These are phyloP conservation scores for Fragaria iinumae DNA, from an alignment of 306 rosid genomes.

Conservation along the genomic window DNA sequence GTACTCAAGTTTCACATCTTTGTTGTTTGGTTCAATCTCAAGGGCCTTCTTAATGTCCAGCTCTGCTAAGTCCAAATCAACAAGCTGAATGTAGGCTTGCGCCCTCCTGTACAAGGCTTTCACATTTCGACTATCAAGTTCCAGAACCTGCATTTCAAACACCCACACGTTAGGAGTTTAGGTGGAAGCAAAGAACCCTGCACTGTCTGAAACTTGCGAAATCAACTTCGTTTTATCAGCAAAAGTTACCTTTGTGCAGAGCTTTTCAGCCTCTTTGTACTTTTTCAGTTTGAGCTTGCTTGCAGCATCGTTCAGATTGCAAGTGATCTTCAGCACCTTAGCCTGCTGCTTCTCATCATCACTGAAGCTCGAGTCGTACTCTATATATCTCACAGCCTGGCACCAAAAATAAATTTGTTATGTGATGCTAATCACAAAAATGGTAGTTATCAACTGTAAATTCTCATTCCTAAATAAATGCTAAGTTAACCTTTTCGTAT, in stretches of 20 bases:
- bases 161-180: background rate
- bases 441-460: too few species aligned
- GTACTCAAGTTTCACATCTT: constrained; percentile 38
- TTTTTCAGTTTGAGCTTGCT: constrained; percentile 43
- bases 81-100: constrained; percentile 42
- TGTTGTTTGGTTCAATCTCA: constrained; percentile 43
- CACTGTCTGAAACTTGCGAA: too few species aligned
- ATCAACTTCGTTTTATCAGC: background rate
- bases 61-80: constrained; percentile 46
- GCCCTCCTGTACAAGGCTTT: constrained; percentile 48
- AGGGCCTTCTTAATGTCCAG: constrained; percentile 44
- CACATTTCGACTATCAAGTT: constrained; percentile 38
- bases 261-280: constrained; percentile 39
- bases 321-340: constrained; percentile 27
- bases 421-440: background rate
- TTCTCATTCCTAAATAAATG: too few species aligned
- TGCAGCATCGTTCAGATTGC: constrained; percentile 46
- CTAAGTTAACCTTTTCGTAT: constrained; percentile 32
- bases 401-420: background rate
- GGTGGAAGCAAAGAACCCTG: background rate
- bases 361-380: constrained; percentile 35
- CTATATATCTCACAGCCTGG: constrained; percentile 34
- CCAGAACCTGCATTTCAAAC: constrained; percentile 28
- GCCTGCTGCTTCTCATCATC: constrained; percentile 43
- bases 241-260: constrained; percentile 33